Percentiles rank a stretch among this genome's conserved stretches.
Evolutionary conservation across 2,329 filamentous ascomycete genomes (phyloP).

Genomic region (Alternaria gaisen): DNA sequence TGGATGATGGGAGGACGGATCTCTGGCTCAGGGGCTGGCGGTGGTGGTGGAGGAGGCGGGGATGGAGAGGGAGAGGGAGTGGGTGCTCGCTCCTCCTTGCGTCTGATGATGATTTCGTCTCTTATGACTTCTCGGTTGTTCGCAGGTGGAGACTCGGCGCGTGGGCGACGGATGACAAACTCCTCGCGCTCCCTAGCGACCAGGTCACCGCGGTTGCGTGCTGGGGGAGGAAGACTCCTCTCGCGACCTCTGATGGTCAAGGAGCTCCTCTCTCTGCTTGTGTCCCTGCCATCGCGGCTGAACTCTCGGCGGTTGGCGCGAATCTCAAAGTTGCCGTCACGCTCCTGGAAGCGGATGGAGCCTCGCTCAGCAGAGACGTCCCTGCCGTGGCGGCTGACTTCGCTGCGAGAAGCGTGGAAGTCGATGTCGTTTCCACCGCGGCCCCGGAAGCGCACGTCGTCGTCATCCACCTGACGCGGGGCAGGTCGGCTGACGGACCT

Average conservation of each 20-base stretch:
- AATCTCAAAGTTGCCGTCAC: constrained; percentile 53
- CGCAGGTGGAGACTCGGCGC: constrained; percentile 47
- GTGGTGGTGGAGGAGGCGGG: constrained; percentile 55
- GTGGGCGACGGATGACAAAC: constrained; percentile 51
- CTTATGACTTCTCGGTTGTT: constrained; percentile 49
- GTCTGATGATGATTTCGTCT: constrained; percentile 56
- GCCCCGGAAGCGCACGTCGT: constrained; percentile 60
- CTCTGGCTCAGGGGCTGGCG: constrained; percentile 69
- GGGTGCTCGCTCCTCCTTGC: constrained; percentile 57
- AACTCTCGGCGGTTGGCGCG: constrained; percentile 48
- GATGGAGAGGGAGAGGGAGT: constrained; percentile 63
- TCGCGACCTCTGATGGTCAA: constrained; percentile 47
- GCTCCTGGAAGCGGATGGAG: constrained; percentile 44
- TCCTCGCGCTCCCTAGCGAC: constrained; percentile 54
- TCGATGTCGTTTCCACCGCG: constrained; percentile 47
- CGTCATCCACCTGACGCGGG: constrained; percentile 50
- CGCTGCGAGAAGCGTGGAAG: constrained; percentile 35
- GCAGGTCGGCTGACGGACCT: constrained; percentile 29
- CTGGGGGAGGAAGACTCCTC: constrained; percentile 49
- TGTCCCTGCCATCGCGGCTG: constrained; percentile 45
- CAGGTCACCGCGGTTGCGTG: constrained; percentile 45
- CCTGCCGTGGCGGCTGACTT: constrained; percentile 34
- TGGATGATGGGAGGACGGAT: constrained; percentile 82
- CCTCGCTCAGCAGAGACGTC: constrained; percentile 38
- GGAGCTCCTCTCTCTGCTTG: constrained; percentile 47